phyloP scores from a whole-genome alignment of 2,329 filamentous ascomycete species.

The Endocalyx cinctus region DNA sequence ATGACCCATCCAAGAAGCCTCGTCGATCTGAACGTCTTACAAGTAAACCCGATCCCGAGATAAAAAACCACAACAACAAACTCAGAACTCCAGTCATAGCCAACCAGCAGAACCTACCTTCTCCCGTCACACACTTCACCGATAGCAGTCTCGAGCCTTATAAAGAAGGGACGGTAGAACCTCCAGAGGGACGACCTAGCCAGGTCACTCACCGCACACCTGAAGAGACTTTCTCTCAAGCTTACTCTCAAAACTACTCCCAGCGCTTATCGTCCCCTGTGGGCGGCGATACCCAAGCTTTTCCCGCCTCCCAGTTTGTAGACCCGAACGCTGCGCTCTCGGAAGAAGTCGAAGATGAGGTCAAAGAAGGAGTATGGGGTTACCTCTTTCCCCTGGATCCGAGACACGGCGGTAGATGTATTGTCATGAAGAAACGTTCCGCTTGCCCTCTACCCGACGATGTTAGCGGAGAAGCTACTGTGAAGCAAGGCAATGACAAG shows the following conservation, averaged over 20 bases:
- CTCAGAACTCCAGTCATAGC: constrained; percentile 55
- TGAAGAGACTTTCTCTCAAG: constrained; percentile 41
- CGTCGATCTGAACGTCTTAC: constrained; percentile 72
- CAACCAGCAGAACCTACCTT: constrained; percentile 68
- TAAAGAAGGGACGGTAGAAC: constrained; percentile 70
- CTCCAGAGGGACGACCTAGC: constrained; percentile 56
- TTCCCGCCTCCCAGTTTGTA: constrained; percentile 67
- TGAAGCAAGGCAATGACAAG: constrained; percentile 38
- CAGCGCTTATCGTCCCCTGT: constrained; percentile 62
- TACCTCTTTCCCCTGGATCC: constrained; percentile 81
- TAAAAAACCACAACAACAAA: constrained; percentile 31
- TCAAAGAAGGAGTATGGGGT: constrained; percentile 85
- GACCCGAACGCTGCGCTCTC: constrained; percentile 67
- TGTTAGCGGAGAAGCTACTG: constrained; percentile 33
- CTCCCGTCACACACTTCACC: constrained; percentile 65
- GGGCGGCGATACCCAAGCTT: constrained; percentile 55
- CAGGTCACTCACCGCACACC: constrained; percentile 48
- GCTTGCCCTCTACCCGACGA: constrained; percentile 60
- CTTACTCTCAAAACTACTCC: too few relatives aligned
- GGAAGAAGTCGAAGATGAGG: constrained; percentile 82
- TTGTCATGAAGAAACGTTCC: constrained; percentile 69
- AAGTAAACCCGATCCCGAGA: constrained; percentile 36
- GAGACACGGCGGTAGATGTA: constrained; percentile 60
- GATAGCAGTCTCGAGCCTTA: constrained; percentile 46
- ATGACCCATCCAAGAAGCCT: constrained; percentile 71